Evolutionary conservation across 768 basidiomycete species (phyloP), one percentile per base, ranked within the genome.

Genomic region (Erythrobasidium yunnanense): DNA sequence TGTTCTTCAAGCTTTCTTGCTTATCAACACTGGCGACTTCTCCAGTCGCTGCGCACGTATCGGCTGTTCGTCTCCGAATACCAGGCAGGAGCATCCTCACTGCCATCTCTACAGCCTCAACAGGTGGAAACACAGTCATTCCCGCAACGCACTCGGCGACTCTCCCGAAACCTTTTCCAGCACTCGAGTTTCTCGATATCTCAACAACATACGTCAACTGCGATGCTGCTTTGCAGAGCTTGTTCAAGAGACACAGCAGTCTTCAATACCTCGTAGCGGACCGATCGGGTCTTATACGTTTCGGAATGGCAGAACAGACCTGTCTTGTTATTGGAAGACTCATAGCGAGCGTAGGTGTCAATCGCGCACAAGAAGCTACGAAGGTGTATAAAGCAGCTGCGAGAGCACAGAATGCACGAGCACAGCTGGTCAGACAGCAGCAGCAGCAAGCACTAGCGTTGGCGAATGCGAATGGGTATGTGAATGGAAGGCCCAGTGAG

Each of bases 261-360:
- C 75, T 93, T 13, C 77, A 79, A 66, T 83, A 87, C 71, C 77
- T 95, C 45, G 78, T 91, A 22, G 73, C 90, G 20, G 90, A 93
- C 70, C 80, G 78, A 4, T 87, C 87, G 71, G 75, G 79, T 1
- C 72, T 84, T 11, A 76, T 84, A 54, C 79, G 82, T 4, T 81
- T 78, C 1, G 82, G 83, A 1, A 70, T 68, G 8, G 47, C 53
- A 18, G 68, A 68, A 2, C 66, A 71, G 25, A 32, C 29, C 20
- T 63, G 60, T 32, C 22, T 22, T 15, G 60, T 50, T 18, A 51
- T 63, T 33, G 60, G 60, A 15, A 49, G 38, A 15, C 22, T 51
- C 20, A 38, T 63, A 7, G 60, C 60, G 5, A 63, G 42, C 50
- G 27, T 58, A 54, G 0, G 70, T 55, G n/a, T 42, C 55, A 15